These are phyloP conservation scores for Pholiota conissans DNA, from an alignment of 768 basidiomycete genomes.

Conservation along the genomic window DNA sequence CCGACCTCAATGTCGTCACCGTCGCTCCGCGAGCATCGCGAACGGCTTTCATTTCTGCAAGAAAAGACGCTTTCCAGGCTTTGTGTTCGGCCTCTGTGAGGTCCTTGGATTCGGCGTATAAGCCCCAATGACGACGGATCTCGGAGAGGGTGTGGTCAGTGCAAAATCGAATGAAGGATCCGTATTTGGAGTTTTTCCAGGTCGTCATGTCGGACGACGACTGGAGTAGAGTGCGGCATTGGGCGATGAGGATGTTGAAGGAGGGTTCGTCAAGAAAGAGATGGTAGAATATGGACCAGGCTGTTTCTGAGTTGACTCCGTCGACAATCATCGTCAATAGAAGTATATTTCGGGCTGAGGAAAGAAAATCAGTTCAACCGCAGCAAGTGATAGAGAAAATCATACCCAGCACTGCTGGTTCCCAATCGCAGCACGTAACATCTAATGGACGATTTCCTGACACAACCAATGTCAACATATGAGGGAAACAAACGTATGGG, in stretches of 20 bases:
- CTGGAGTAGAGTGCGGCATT: constrained; percentile 38
- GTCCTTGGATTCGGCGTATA: constrained; percentile 29
- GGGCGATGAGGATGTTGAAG: constrained; percentile 29
- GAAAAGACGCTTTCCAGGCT: constrained; percentile 21
- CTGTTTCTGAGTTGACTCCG: constrained; percentile 13
- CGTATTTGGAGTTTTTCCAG: constrained; percentile 43
- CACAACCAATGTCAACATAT: neutral
- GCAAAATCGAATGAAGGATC: constrained; percentile 35
- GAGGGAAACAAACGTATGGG: neutral
- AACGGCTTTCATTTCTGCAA: constrained; percentile 18
- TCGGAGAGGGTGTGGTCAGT: constrained; percentile 36
- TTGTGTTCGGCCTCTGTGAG: constrained; percentile 20
- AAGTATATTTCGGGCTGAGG: constrained; percentile 48
- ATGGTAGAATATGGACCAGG: constrained; percentile 53
- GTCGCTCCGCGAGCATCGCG: neutral
- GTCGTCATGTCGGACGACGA: constrained; percentile 29
- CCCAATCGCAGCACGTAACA: constrained; percentile 52
- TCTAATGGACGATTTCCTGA: constrained; percentile 32
- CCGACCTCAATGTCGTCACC: constrained; percentile 26
- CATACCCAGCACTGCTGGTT: constrained; percentile 46
- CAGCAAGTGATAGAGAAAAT: neutral
- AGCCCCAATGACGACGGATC: constrained; percentile 40
- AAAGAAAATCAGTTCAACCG: neutral
- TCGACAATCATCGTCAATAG: constrained; percentile 45
- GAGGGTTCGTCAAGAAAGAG: constrained; percentile 41